Percentiles rank a stretch among this genome's conserved stretches.
These are phyloP conservation scores for Trichosporon sp. DNA, from an alignment of 1,284 basidiomycete genomes.

Conservation along the genomic window DNA sequence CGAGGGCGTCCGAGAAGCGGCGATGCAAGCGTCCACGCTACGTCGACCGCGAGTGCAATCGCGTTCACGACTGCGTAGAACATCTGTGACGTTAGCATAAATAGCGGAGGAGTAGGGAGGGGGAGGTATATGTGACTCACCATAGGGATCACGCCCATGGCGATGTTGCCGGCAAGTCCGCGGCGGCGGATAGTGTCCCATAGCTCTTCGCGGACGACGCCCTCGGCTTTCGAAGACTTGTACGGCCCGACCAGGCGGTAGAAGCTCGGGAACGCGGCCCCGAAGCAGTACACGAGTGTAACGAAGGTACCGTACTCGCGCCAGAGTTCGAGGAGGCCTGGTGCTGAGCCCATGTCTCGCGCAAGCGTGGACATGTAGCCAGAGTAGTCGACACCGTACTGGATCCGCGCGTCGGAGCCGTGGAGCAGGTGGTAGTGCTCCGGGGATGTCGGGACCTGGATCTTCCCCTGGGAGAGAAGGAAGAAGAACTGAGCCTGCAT, in stretches of 20 bases:
- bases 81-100: background rate
- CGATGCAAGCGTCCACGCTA: slow-evolving; percentile 6
- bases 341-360: slow-evolving; percentile 60
- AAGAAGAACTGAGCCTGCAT: slow-evolving; percentile 64
- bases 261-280: slow-evolving; percentile 61
- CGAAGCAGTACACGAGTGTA: slow-evolving; percentile 60
- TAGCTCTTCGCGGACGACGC: slow-evolving; percentile 58
- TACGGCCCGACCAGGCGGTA: slow-evolving; percentile 61
- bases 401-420: slow-evolving; percentile 57
- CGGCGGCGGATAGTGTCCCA: slow-evolving; percentile 62
- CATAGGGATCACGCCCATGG: slow-evolving; percentile 62
- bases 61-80: slow-evolving; percentile 12
- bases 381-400: slow-evolving; percentile 56
- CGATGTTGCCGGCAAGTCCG: slow-evolving; percentile 58
- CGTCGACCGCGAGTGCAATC: background rate
- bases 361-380: slow-evolving; percentile 61
- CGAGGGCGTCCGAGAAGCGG: slow-evolving; percentile 6
- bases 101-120: background rate
- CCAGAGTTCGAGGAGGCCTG: slow-evolving; percentile 55
- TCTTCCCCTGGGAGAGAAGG: slow-evolving; percentile 53
- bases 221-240: slow-evolving; percentile 48
- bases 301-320: slow-evolving; percentile 57
- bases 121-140: slow-evolving; percentile 20
- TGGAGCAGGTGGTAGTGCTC: slow-evolving; percentile 61
- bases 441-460: slow-evolving; percentile 53